Conservation (phyloP, 1,139 yeast species). For the Sugiyamaella japonica region DNA sequence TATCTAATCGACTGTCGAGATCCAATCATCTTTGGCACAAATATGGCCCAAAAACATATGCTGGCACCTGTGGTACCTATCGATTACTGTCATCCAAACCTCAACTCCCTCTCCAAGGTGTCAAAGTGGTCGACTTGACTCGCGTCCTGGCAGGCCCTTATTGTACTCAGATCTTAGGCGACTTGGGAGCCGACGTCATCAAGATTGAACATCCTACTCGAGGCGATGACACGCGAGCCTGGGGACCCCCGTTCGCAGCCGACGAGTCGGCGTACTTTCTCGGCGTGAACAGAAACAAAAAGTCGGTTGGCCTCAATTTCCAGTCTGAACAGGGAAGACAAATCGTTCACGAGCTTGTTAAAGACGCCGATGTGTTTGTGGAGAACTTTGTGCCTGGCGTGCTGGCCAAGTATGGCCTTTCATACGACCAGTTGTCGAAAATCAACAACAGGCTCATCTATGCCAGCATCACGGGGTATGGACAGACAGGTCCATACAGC, state of each 20-base stretch:
- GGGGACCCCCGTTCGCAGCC: constrained; percentile 48
- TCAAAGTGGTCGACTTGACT: constrained; percentile 44
- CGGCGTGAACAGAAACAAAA: constrained; percentile 44
- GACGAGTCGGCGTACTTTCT: constrained; percentile 46
- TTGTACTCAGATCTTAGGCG: constrained; percentile 45
- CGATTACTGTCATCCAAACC: constrained; percentile 3
- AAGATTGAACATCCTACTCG: constrained; percentile 47
- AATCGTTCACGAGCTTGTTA: constrained; percentile 37
- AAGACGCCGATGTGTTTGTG: constrained; percentile 43
- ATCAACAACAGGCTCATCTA: constrained; percentile 41
- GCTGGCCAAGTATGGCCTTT: constrained; percentile 42
- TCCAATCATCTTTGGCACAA: background rate
- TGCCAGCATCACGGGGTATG: constrained; percentile 46
- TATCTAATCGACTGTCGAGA: background rate
- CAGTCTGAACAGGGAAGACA: constrained; percentile 40
- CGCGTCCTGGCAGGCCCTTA: constrained; percentile 49
- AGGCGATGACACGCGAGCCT: constrained; percentile 48
- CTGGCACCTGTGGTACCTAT: too few species aligned
- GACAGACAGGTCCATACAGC: constrained; percentile 43
- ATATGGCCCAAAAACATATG: too few species aligned
- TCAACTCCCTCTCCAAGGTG: constrained; percentile 35
- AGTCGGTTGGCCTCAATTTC: constrained; percentile 44
- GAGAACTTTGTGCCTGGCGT: constrained; percentile 47
- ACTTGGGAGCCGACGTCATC: constrained; percentile 46
- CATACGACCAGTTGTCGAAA: constrained; percentile 36